Base-by-base conservation (phyloP, 257 asterid genomes). In the Penstemon newberryi region DNA sequence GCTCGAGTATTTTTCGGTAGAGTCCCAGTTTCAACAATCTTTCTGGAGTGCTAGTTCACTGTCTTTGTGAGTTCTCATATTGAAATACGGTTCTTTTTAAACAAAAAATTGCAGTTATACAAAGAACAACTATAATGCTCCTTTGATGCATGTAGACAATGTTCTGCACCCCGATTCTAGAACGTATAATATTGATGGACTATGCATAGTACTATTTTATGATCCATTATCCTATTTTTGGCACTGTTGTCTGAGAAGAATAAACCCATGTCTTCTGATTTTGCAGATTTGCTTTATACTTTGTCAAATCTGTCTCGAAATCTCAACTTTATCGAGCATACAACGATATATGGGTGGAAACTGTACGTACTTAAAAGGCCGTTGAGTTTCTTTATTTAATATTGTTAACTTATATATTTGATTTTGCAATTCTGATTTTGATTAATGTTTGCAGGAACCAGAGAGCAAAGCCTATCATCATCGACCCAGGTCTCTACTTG, bases 401-500 rank as follows among this genome's bases (percentile, higher is more conserved):
- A 47, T 54, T 18, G 15, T 38, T 44, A 63, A 4, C 43, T 3
- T 9, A 3, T 15, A 41, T 39, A 67, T 56, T 19, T 65, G 49
- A 50, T 71, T 18, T 71, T 5, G 13, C 12, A 18, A 57, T 63
- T 52, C 11, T 50, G 50, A 59, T 47, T 58, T 10, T 76, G 61
- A 15, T 42, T n/a, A 51, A 45, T 73, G 51, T 73, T 74, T 66
- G 73, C 85, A 94, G 99, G 84, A 89, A 87, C 72, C 98, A 94
- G 80, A 83, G 99, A 80, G 99, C 93, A 74, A 91, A 83, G 77
- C 95, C 97, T 36, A 91, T 94, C 59, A 86, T 94, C 67, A 76
- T 91, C 51, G 99, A 94, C 79, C 99, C 97, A 13, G 97, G 96
- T 68, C 95, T 94, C 6, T 94, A 94, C 81, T 81, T 94, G 74